phyloP scores from a whole-genome alignment of 2,329 filamentous ascomycete species.

The Paecilomyces sp. region DNA sequence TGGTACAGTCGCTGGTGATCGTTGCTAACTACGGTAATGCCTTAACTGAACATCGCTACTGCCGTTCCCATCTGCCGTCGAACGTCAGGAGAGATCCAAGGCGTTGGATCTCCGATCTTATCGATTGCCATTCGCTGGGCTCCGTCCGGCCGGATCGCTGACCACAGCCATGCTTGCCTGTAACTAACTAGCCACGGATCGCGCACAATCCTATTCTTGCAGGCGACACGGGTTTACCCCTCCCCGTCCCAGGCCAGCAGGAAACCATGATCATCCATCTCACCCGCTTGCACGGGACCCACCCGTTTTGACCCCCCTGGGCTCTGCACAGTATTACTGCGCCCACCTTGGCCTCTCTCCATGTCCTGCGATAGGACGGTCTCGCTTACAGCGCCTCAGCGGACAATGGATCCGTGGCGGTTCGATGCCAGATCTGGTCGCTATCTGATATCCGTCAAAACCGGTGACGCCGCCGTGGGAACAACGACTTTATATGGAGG shows the following conservation, averaged over 20 bases:
- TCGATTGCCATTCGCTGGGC: neutral
- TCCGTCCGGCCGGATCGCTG: neutral
- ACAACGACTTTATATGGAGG: neutral
- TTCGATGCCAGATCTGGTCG: neutral
- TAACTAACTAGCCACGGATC: neutral
- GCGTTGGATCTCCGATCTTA: conserved; percentile 1
- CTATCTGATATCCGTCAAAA: neutral
- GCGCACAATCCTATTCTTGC: conserved; percentile 1
- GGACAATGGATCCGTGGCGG: neutral
- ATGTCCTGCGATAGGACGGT: neutral
- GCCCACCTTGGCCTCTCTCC: neutral
- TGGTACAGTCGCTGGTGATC: neutral
- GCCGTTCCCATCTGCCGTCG: neutral
- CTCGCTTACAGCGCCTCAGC: neutral
- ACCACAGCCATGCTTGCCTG: neutral
- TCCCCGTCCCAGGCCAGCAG: neutral
- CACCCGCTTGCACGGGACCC: neutral
- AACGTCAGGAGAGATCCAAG: neutral
- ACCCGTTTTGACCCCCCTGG: neutral
- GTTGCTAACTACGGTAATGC: neutral
- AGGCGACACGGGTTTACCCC: neutral
- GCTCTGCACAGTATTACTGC: neutral
- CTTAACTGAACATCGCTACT: neutral
- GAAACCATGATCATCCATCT: neutral
- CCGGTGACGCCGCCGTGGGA: neutral